Conservation (phyloP, 1,284 basidiomycete genomes). For the Ustilago tritici region DNA sequence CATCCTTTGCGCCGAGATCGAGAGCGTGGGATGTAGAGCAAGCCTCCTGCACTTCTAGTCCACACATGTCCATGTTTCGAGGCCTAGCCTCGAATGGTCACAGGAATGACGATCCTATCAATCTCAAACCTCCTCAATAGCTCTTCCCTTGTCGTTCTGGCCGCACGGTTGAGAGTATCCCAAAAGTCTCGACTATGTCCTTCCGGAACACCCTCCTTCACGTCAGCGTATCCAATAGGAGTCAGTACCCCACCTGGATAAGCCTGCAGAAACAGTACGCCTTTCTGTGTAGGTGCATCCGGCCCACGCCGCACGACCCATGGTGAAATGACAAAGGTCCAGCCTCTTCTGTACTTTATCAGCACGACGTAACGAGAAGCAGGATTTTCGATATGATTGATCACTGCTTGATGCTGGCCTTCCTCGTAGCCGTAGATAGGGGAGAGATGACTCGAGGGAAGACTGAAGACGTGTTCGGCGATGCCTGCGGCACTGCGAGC, state of each 20-base stretch:
- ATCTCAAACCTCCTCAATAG: constrained; percentile 1
- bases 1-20: too few species aligned
- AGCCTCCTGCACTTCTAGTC: neutral
- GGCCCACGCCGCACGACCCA: neutral
- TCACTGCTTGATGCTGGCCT: neutral
- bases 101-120: neutral
- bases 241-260: neutral
- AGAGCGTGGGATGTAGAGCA: too few species aligned
- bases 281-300: neutral
- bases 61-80: neutral
- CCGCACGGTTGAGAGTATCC: constrained; percentile 7
- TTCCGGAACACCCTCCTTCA: constrained; percentile 14
- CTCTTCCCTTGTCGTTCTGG: neutral
- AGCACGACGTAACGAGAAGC: constrained; percentile 9
- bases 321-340: constrained; percentile 1
- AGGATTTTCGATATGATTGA: neutral
- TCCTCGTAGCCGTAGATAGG: constrained; percentile 9
- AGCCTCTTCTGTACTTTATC: neutral
- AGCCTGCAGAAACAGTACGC: constrained; percentile 13
- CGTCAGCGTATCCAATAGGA: constrained; percentile 15
- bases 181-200: constrained; percentile 13
- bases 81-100: neutral
- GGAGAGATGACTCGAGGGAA: constrained; percentile 6
- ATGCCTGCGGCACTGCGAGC: neutral
- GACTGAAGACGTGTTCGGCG: constrained; percentile 2